phyloP scores from a whole-genome alignment of 768 basidiomycete species.

The Boletus pseudopeckii region DNA sequence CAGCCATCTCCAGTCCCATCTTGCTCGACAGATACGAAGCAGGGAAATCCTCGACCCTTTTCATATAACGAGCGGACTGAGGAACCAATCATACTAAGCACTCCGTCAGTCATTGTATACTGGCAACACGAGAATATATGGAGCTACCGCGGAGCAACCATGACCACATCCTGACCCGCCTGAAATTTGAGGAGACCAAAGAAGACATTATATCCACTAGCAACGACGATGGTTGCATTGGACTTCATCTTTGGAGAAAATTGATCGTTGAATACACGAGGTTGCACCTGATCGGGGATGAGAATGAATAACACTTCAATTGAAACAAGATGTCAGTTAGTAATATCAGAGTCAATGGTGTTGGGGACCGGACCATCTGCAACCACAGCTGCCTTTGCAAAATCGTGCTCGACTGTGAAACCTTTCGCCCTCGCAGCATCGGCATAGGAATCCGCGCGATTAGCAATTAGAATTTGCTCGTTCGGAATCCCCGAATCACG shows the following conservation, averaged over 20 bases:
- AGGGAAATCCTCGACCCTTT: constrained; percentile 60
- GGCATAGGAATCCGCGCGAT: constrained; percentile 55
- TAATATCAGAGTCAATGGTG: background rate
- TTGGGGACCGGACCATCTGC: constrained; percentile 47
- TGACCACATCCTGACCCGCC: constrained; percentile 54
- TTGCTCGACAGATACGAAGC: constrained; percentile 63
- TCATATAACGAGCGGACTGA: constrained; percentile 59
- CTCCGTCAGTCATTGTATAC: background rate
- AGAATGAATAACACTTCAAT: constrained; percentile 53
- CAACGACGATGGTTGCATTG: constrained; percentile 49
- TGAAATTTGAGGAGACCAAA: constrained; percentile 55
- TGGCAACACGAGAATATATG: background rate
- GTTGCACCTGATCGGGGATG: constrained; percentile 64
- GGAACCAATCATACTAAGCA: constrained; percentile 59
- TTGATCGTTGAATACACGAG: constrained; percentile 55
- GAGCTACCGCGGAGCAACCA: constrained; percentile 57
- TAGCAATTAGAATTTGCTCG: constrained; percentile 57
- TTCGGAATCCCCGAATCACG: constrained; percentile 62
- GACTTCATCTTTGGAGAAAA: constrained; percentile 50
- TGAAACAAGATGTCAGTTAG: background rate
- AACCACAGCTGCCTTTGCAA: constrained; percentile 49
- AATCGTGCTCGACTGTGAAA: constrained; percentile 56
- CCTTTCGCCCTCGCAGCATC: constrained; percentile 54
- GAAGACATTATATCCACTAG: constrained; percentile 65
- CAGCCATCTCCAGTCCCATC: constrained; percentile 52